Evolutionary conservation across 108 stramenopile species (phyloP).

Genomic region (Halocafeteria seosinensis): DNA sequence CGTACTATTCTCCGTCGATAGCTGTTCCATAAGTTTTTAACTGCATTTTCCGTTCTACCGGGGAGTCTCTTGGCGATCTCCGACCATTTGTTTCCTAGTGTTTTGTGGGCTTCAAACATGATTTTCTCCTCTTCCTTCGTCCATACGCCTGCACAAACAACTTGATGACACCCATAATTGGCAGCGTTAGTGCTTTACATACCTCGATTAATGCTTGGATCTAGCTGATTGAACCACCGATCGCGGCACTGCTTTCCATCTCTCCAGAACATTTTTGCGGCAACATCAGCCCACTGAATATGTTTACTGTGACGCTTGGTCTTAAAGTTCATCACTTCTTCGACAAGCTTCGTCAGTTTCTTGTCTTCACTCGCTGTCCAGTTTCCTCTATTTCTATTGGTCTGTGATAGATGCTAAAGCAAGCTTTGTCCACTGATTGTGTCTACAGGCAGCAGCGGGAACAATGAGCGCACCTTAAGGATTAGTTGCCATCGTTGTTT

Average conservation of each 20-base stretch:
- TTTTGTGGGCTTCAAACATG: conserved; percentile 40
- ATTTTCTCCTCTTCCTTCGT: conserved; percentile 45
- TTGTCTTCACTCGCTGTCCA: not conserved
- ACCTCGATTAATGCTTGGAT: conserved; percentile 82
- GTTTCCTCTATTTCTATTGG: not conserved
- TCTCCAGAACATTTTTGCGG: conserved; percentile 13
- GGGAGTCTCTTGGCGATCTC: conserved; percentile 4
- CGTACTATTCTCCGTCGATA: conserved; percentile 52
- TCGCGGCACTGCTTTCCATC: conserved; percentile 96
- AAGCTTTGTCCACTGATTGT: too few relatives aligned
- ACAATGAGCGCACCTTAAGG: too few relatives aligned
- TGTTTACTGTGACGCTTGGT: not conserved
- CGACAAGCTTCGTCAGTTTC: not conserved
- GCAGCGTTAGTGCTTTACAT: too few relatives aligned
- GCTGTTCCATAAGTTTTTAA: conserved; percentile 90
- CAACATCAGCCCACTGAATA: not conserved
- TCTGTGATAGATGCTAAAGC: not conserved
- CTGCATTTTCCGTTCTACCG: conserved; percentile 64
- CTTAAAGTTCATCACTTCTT: too few relatives aligned
- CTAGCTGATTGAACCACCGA: conserved; percentile 91
- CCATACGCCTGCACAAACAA: too few relatives aligned
- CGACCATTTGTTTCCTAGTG: conserved; percentile 22
- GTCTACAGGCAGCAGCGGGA: too few relatives aligned
- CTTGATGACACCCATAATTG: too few relatives aligned
- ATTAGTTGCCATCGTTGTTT: too few relatives aligned